Conservation (phyloP, 306 rosid genomes). For the Acacia melanoxylon region DNA sequence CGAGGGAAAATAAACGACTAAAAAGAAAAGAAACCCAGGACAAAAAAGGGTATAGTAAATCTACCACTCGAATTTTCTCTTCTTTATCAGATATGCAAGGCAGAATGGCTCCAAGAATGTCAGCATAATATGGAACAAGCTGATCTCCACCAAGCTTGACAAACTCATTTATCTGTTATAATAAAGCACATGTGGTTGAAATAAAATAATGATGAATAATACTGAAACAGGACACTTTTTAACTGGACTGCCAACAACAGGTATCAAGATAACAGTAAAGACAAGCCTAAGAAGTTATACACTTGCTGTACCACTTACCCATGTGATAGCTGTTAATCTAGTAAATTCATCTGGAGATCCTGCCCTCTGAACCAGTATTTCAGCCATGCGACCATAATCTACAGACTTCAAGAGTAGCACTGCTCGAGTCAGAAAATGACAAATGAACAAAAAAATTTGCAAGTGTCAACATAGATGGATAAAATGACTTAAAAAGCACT, state of each 20-base stretch:
- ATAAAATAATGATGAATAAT: conserved; percentile 18
- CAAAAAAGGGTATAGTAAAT: conserved; percentile 33
- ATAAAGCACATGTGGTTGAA: conserved; percentile 21
- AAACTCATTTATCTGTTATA: conserved; percentile 83
- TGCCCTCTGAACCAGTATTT: conserved; percentile 95
- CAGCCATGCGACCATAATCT: conserved; percentile 99
- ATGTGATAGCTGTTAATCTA: conserved; percentile 90
- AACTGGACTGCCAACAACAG: neutral
- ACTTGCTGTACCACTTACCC: conserved; percentile 62
- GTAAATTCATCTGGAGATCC: conserved; percentile 89
- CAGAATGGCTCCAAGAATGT: conserved; percentile 91
- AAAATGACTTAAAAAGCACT: conserved; percentile 23
- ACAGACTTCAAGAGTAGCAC: conserved; percentile 99
- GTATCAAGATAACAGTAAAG: conserved; percentile 15
- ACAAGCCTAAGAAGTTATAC: conserved; percentile 9
- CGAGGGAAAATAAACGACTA: neutral
- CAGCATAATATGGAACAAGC: conserved; percentile 96
- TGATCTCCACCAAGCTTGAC: conserved; percentile 99
- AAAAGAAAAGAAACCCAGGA: neutral
- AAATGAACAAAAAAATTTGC: conserved; percentile 68
- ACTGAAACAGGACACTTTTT: conserved; percentile 5
- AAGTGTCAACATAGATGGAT: conserved; percentile 37
- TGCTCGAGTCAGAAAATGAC: conserved; percentile 94
- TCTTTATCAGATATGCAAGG: conserved; percentile 99
- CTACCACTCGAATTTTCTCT: conserved; percentile 98